These are phyloP conservation scores for Mimosa pudica DNA, from an alignment of 306 rosid species.

Conservation along the genomic window DNA sequence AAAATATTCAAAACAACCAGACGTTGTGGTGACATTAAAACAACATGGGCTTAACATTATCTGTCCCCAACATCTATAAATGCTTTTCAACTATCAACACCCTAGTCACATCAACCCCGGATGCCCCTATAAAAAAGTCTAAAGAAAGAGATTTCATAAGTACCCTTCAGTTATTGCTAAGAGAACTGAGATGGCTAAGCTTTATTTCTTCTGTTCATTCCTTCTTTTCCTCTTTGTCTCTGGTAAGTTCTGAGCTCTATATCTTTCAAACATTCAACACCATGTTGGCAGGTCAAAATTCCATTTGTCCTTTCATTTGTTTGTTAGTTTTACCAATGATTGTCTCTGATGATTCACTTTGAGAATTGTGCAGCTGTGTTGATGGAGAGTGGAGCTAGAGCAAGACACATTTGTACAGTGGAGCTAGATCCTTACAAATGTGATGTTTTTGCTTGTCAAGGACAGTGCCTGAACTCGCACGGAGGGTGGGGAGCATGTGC, in stretches of 20 bases:
- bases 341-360: not conserved
- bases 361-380: constrained; percentile 3
- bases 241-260: not conserved
- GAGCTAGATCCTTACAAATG: constrained; percentile 19
- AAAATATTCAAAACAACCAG: not conserved
- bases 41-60: not conserved
- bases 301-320: not conserved
- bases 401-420: not conserved
- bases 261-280: not conserved
- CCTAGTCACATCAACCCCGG: too few species aligned
- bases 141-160: not conserved
- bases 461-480: not conserved
- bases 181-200: constrained; percentile 9
- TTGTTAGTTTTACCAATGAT: not conserved
- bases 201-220: not conserved
- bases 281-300: not conserved
- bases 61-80: not conserved
- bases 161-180: not conserved
- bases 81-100: too few species aligned
- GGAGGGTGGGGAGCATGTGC: constrained; percentile 14
- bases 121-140: not conserved
- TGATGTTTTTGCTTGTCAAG: not conserved
- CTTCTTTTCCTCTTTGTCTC: not conserved
- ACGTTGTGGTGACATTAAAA: not conserved
- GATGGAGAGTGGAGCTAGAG: not conserved